Base-by-base conservation (phyloP, 176 grass and related monocot genomes). In the Aegilops sharonensis region DNA sequence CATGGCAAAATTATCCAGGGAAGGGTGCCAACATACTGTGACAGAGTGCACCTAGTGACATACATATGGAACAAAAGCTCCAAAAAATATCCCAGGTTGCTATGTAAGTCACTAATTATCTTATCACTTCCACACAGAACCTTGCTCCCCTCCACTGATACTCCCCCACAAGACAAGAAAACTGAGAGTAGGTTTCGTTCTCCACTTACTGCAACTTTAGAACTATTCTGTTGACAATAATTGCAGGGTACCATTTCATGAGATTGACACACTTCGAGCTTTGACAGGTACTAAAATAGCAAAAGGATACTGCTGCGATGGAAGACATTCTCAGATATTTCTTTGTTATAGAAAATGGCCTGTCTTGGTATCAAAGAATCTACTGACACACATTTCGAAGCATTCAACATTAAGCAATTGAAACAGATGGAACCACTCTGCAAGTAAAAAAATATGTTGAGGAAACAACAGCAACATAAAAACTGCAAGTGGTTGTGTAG, bases 281-380 rank as follows among this genome's bases (percentile, higher is more conserved):
- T 81, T 57, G 10, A n/a, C 7, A 40, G 40, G 31, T 47, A 81
- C 13, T 24, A 13, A 72, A 72, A 67, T 59, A 67, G 24, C 21
- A 65, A 77, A 90, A 90, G 93, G 93, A 95, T 95, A 95, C 90
- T 77, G 7, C 84, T 81, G 39, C 56, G 47, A 81, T 82, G 83
- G 71, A 95, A 95, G 80, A 89, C 50, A 42, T 82, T 84, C 68
- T 73, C 78, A 68, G 88, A 84, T 74, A 77, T 78, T 31, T 54
- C 81, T 84, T 63, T 92, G 81, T 87, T 92, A 65, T 92, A 92
- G 48, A 95, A 92, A 32, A 90, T 74, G 82, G 11, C 32, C 4
- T 76, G 59, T 81, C 93, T 92, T 79, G 73, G n/a, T 86, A 95
- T 90, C 63, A 86, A 40, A 64, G 80, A 79, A 69, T 89, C 85